Percentiles rank a stretch among this genome's conserved stretches.
These are phyloP conservation scores for Sextonia rubra DNA, from an alignment of 164 flowering plant genomes.

Conservation along the genomic window DNA sequence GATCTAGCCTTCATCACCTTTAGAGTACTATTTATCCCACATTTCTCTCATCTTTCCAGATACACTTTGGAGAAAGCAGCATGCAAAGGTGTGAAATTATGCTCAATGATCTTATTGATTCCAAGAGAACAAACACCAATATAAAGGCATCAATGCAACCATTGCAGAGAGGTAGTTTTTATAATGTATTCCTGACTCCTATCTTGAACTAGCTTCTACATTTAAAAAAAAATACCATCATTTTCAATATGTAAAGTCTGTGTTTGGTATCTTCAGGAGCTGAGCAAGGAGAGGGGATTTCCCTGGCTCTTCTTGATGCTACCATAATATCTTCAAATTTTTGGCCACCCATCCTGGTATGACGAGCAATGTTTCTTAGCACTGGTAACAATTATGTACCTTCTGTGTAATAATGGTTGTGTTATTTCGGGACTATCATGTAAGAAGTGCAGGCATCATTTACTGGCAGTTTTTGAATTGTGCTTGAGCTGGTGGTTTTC, in stretches of 20 bases:
- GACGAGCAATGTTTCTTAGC: not conserved
- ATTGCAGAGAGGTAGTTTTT: conserved; percentile 43
- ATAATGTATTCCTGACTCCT: not conserved
- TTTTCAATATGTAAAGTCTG: not conserved
- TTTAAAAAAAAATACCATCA: not conserved
- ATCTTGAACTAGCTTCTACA: not conserved
- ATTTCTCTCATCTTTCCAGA: conserved; percentile 37
- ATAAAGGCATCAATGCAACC: conserved; percentile 71
- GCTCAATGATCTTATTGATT: conserved; percentile 95
- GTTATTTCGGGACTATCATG: no score
- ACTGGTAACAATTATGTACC: not conserved
- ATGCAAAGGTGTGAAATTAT: conserved; percentile 97
- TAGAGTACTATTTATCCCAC: conserved; percentile 5
- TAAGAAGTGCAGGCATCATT: not conserved
- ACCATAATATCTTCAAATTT: conserved; percentile 92
- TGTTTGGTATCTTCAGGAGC: conserved; percentile 21
- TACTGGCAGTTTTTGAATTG: not conserved
- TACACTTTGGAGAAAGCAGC: conserved; percentile 98
- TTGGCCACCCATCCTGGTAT: conserved; percentile 99
- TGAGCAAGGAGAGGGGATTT: conserved; percentile 38
- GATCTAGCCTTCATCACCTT: no score
- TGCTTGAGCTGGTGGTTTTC: not conserved
- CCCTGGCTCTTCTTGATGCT: conserved; percentile 68
- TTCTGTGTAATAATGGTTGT: no score
- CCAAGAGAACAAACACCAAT: conserved; percentile 88